phyloP scores from a whole-genome alignment of 2,329 filamentous ascomycete genomes.

The Gyromitra esculenta region DNA sequence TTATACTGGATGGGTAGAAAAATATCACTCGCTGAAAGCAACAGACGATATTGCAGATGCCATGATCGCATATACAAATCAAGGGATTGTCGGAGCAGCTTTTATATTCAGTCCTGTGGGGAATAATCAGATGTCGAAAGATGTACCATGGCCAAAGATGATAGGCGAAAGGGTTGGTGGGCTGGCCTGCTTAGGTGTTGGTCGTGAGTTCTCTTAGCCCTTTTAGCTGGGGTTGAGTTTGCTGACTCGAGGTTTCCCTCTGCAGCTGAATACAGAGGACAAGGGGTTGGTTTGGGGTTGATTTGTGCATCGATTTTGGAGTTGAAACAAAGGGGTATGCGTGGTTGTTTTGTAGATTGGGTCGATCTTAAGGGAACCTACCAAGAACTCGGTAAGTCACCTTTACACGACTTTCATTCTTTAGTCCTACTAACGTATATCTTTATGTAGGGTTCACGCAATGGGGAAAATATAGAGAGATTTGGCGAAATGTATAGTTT shows the following conservation, averaged over 20 bases:
- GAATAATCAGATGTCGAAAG: conserved; percentile 58
- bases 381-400: conserved; percentile 52
- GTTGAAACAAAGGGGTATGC: conserved; percentile 56
- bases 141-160: conserved; percentile 58
- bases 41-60: conserved; percentile 58
- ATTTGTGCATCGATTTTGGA: conserved; percentile 58
- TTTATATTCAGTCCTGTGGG: conserved; percentile 57
- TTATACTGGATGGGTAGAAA: conserved; percentile 58
- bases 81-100: conserved; percentile 57
- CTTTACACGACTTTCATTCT: neutral
- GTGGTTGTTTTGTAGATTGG: conserved; percentile 58
- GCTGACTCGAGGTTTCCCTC: conserved; percentile 19
- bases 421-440: conserved; percentile 13
- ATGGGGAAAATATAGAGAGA: conserved; percentile 57
- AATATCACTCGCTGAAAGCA: conserved; percentile 56
- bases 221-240: conserved; percentile 7
- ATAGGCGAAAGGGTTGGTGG: conserved; percentile 58
- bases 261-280: conserved; percentile 56
- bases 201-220: conserved; percentile 53
- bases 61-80: conserved; percentile 56
- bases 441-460: conserved; percentile 51
- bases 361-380: conserved; percentile 56
- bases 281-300: conserved; percentile 56
- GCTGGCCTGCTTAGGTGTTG: conserved; percentile 57
- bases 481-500: conserved; percentile 53